phyloP scores from a whole-genome alignment of 2,329 filamentous ascomycete genomes.

The Annulohypoxylon truncatum region DNA sequence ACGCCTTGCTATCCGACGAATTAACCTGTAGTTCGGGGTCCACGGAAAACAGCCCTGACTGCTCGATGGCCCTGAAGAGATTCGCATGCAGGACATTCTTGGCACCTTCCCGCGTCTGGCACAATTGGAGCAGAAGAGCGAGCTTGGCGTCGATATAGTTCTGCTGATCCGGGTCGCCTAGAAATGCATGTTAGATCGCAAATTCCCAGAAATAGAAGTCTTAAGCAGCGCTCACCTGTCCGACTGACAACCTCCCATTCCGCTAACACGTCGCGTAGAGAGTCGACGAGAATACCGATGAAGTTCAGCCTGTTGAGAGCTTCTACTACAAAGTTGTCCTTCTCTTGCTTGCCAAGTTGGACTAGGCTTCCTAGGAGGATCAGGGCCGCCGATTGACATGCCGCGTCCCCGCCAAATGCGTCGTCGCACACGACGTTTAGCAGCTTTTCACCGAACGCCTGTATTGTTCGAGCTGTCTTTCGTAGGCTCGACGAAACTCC shows the following conservation, averaged over 20 bases:
- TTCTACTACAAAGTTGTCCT: conserved; percentile 80
- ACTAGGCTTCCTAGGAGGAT: conserved; percentile 85
- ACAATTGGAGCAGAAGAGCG: conserved; percentile 83
- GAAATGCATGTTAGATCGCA: conserved; percentile 29
- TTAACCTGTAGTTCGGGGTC: conserved; percentile 93
- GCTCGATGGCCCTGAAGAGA: conserved; percentile 82
- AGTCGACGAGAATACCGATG: conserved; percentile 88
- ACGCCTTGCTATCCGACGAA: conserved; percentile 73
- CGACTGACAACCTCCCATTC: conserved; percentile 73
- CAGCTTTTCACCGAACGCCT: conserved; percentile 76
- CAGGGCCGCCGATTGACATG: conserved; percentile 85
- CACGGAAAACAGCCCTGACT: conserved; percentile 85
- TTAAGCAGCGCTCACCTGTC: conserved; percentile 60
- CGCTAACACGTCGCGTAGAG: conserved; percentile 78
- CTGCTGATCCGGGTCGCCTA: conserved; percentile 58
- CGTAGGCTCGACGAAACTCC: conserved; percentile 59
- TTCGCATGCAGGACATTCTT: conserved; percentile 89
- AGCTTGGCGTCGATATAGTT: conserved; percentile 77
- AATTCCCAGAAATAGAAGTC: conserved; percentile 29
- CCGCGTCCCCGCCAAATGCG: conserved; percentile 84
- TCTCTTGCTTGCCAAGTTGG: conserved; percentile 76
- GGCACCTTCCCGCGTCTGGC: conserved; percentile 85
- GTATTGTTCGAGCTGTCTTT: conserved; percentile 78
- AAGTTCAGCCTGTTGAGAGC: conserved; percentile 89
- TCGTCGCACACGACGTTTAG: conserved; percentile 93